Base-by-base conservation (phyloP, 805 yeast genomes). In the Schizosaccharomyces japonicus region DNA sequence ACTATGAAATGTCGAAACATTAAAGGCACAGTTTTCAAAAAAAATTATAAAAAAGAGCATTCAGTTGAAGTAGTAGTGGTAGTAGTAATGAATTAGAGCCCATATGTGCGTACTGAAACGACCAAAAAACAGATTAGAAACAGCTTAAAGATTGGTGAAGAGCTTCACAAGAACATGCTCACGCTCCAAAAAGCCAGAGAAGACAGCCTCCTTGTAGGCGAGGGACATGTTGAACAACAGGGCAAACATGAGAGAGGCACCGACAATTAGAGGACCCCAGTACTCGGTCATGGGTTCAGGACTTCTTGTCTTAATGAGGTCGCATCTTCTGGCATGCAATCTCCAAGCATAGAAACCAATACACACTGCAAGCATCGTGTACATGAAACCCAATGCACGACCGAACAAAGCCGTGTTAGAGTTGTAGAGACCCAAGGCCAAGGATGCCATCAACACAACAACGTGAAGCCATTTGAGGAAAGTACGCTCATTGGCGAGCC, bases 401-500 rank as follows among this genome's bases (percentile, higher is more conserved):
- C 42, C 42, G 6, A 11, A 13, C 58, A 15, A 25, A 19, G 40
- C 53, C 48, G 47, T 49, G n/a, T 74, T 72, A 0, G 95, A 76
- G 36, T 76, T 72, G 65, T 81, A 81, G 49, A 90, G 72, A 13
- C 90, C 70, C 58, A 85, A 84, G 0, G 96, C 83, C 56, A 90
- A 65, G 0, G 85, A 76, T 19, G 94, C 76, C 54, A 90, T 69
- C 58, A 90, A 66, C 0, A 92, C 75, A 11, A 93, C 80, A 21
- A 87, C 87, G 52, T 79, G 84, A 53, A 90, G 68, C 98, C 98
- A 90, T 62, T 92, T 73, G 67, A 82, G 78, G 66, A 85, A 87
- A 3, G 98, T 90, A 62, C 98, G 78, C 66, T 90, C 98, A 59
- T 90, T 90, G 27, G 98, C 98, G 53, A 90, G 69, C 95, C 96